Base-by-base conservation (phyloP, 2,329 filamentous ascomycete genomes). In the Clarireedia monteithiana region DNA sequence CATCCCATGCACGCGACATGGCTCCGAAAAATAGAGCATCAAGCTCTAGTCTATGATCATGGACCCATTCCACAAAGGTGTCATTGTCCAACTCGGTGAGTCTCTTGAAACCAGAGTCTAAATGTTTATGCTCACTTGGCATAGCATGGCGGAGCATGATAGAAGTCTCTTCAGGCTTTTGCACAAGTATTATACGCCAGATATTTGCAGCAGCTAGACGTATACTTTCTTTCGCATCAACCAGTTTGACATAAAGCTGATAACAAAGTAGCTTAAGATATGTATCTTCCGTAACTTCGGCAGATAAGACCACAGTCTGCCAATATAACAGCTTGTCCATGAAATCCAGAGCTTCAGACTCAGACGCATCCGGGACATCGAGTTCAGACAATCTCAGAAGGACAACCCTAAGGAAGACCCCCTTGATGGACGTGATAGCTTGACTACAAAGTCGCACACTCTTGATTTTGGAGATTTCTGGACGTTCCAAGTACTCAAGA, bases 271-370 rank as follows among this genome's bases (percentile, higher is more conserved):
- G 78, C 60, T 86, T 87, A 65, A 96, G 80, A 66, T 89, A 88
- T 9, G 89, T 85, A n/a, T 88, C 83, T 46, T 96, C 90, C 6
- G 81, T 77, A 3, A 88, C 86, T 15, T 94, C 83, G 4, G 86
- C 83, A 2, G 85, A 85, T 15, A 99, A 75, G 15, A 99, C 83
- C 17, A 96, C 88, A 20, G 89, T 91, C 69, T 97, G 94, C 94
- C 94, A 99, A 70, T 96, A 97, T 0, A 89, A 83, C 64, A 99
- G 82, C 67, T 91, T 92, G 58, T 89, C 81, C 70, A 99, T 81
- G 57, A 95, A 90, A 0, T 79, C 75, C 26, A 86, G 78, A 0
- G 84, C 83, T 48, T 89, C 84, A 6, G 73, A 69, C 56, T 86
- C 81, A 2, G 79, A 73, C 1, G 75, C 77, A 53, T 83, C 76